Evolutionary conservation across 805 yeast genomes (phyloP).

Genomic region (Peterozyma toletana): DNA sequence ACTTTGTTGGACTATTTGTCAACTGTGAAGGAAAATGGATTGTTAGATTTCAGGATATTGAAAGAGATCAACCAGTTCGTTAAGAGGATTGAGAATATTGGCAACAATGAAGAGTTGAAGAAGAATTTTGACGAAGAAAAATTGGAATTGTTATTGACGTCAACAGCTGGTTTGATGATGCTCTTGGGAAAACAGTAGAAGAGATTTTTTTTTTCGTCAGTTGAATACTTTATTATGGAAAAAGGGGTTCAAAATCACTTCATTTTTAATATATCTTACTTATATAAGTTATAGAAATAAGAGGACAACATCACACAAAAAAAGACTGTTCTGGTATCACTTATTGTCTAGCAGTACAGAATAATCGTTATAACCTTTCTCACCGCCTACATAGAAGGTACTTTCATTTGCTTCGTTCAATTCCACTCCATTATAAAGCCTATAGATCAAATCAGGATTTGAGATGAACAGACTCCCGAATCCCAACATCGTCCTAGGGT

Average conservation of each 20-base stretch:
- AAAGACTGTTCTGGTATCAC: no score
- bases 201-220: no score
- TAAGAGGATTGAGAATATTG: not conserved
- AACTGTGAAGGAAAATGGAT: not conserved
- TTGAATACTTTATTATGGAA: no score
- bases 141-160: conserved; percentile 2
- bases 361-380: conserved; percentile 25
- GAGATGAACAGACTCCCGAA: conserved; percentile 28
- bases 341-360: no score
- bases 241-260: no score
- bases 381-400: conserved; percentile 20
- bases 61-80: conserved; percentile 4
- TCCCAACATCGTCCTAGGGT: conserved; percentile 31
- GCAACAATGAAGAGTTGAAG: not conserved
- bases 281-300: no score
- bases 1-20: not conserved
- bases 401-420: conserved; percentile 24
- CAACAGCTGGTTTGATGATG: conserved; percentile 1
- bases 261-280: no score
- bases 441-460: conserved; percentile 30
- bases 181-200: not conserved
- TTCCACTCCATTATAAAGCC: conserved; percentile 22
- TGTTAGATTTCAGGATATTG: conserved; percentile 1
- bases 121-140: not conserved
- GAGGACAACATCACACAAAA: no score